Base-by-base conservation (phyloP, 352 stramenopile species). In the Phytophthora podocarpi region DNA sequence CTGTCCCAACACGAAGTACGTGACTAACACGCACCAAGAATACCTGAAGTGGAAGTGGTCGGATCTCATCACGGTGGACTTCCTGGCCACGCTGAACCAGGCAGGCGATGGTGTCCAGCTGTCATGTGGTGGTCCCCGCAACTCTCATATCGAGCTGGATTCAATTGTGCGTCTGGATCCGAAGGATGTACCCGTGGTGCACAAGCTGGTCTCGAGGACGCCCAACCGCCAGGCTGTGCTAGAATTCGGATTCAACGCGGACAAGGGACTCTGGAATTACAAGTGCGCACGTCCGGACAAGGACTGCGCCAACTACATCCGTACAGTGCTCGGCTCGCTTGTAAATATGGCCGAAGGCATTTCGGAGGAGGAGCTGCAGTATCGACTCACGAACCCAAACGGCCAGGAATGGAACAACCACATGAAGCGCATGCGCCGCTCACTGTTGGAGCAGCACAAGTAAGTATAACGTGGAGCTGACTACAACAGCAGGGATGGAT, bases 21-120 rank as follows among this genome's bases (percentile, higher is more conserved):
- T 92, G 46, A 70, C 76, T 20, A 92, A 92, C 72, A 93, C 86
- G 31, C 80, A 95, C 77, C 85, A 88, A 59, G 86, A 95, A 50
- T 95, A 95, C 55, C 73, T 97, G 51, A 97, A 97, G 74, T 97
- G 90, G 90, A 97, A 97, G 67, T 97, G 88, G 87, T 80, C 82
- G 31, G 90, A 97, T 67, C 67, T 96, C 46, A 96, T 96, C 60
- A 96, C 87, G 16, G 78, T 97, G 26, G 90, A 97, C 60, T 93
- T 97, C 49, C 50, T 91, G 52, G 81, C 78, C 43, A 67, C 74
- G 15, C 51, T 91, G 32, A 75, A 82, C 31, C 81, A 87, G 43
- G 46, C 66, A 40, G 72, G 74, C 18, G 85, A 91, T 56, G 46
- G 50, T 5, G 53, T 97, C 12, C 67, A 76, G 53, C 65, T 96